Evolutionary conservation across 2,329 filamentous ascomycete species (phyloP).

Genomic region (Exophiala spinifera): DNA sequence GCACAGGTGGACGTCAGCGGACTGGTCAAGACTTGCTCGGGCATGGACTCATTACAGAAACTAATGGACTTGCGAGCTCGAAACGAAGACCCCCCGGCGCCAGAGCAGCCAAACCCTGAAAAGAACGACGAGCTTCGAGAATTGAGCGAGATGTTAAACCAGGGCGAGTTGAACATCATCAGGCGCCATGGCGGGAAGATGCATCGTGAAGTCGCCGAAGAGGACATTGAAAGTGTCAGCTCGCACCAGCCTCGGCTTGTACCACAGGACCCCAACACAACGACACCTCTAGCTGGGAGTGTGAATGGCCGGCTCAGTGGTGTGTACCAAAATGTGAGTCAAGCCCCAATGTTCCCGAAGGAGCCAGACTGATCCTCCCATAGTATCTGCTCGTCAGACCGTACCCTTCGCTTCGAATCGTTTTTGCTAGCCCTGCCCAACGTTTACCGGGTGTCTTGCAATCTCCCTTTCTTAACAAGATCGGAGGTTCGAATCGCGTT

Average conservation of each 20-base stretch:
- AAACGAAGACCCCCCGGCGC: conserved; percentile 30
- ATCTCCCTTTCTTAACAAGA: conserved; percentile 48
- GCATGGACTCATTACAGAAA: conserved; percentile 59
- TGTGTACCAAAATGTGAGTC: conserved; percentile 57
- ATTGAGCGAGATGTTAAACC: conserved; percentile 67
- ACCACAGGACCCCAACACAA: conserved; percentile 44
- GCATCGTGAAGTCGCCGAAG: conserved; percentile 54
- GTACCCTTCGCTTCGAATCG: conserved; percentile 62
- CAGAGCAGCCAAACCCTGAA: conserved; percentile 26
- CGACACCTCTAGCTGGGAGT: conserved; percentile 26
- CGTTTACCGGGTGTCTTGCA: conserved; percentile 66
- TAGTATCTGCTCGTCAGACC: conserved; percentile 51
- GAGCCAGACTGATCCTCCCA: conserved; percentile 2
- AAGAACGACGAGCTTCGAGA: conserved; percentile 63
- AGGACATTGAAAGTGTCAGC: conserved; percentile 31
- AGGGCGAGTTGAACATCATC: conserved; percentile 63
- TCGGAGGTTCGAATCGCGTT: conserved; percentile 50
- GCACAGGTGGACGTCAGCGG: conserved; percentile 71
- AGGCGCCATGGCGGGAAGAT: conserved; percentile 62
- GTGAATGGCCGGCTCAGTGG: conserved; percentile 47
- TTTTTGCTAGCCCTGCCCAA: conserved; percentile 67
- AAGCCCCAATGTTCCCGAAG: not conserved
- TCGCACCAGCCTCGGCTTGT: conserved; percentile 45
- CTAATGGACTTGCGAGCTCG: conserved; percentile 40
- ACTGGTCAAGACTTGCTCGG: conserved; percentile 63